Percentiles rank a stretch among this genome's conserved stretches.
phyloP scores from a whole-genome alignment of 2,329 filamentous ascomycete species.

The Aspergillus carbonarius region DNA sequence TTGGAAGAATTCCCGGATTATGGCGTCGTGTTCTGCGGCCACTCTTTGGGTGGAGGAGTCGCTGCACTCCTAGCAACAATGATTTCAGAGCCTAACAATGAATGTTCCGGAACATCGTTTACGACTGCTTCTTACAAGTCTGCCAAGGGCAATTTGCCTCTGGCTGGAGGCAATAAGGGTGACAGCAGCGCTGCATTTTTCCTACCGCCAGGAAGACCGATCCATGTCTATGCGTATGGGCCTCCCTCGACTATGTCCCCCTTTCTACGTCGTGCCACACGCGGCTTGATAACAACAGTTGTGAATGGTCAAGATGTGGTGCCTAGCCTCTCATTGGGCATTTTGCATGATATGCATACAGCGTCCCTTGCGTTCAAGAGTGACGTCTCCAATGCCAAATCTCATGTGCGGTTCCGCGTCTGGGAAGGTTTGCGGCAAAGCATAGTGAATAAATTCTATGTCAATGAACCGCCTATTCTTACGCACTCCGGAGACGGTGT shows the following conservation, averaged over 20 bases:
- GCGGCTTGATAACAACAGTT: constrained; percentile 71
- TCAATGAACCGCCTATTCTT: constrained; percentile 45
- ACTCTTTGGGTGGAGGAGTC: constrained; percentile 68
- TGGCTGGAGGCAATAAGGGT: constrained; percentile 29
- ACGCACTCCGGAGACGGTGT: constrained; percentile 50
- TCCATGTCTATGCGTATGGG: constrained; percentile 78
- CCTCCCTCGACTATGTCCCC: constrained; percentile 71
- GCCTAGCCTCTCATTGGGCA: constrained; percentile 69
- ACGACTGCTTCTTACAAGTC: constrained; percentile 54
- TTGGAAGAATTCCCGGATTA: constrained; percentile 68
- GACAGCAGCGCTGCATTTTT: constrained; percentile 37
- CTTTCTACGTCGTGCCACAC: constrained; percentile 66
- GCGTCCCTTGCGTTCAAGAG: constrained; percentile 71
- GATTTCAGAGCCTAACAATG: constrained; percentile 60
- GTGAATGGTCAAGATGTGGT: constrained; percentile 73
- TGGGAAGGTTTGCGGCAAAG: constrained; percentile 65
- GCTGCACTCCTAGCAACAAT: constrained; percentile 69
- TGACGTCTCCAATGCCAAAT: constrained; percentile 66
- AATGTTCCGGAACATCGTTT: constrained; percentile 57
- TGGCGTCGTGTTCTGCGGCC: constrained; percentile 67
- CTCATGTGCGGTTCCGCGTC: constrained; percentile 65
- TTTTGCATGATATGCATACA: constrained; percentile 72
- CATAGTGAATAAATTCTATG: constrained; percentile 62
- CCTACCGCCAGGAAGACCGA: constrained; percentile 66
- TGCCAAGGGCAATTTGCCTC: constrained; percentile 40